Evolutionary conservation across 192 early-diverging fungal genomes (phyloP).

Genomic region (Rhizophagus prolifer): DNA sequence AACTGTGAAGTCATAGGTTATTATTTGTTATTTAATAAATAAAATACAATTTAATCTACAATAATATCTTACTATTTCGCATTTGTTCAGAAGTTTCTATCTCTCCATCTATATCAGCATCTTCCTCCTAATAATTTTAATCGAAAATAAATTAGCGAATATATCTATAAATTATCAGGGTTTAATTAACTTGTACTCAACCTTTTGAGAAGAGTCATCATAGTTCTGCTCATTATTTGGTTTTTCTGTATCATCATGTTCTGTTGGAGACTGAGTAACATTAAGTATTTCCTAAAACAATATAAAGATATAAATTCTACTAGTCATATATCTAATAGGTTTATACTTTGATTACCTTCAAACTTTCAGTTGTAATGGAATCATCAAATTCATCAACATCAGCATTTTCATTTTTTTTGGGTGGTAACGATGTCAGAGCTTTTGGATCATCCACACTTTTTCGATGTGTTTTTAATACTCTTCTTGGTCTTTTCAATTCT

Average conservation of each 20-base stretch:
- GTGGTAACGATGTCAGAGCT: neutral
- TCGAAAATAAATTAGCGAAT: neutral
- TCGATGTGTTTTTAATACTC: slow-evolving; percentile 6
- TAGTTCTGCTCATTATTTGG: neutral
- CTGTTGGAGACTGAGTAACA: neutral
- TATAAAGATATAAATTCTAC: neutral
- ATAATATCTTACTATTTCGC: neutral
- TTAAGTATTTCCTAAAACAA: neutral
- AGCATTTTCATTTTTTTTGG: neutral
- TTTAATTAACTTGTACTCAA: neutral
- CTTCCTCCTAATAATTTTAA: neutral
- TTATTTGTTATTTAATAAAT: neutral
- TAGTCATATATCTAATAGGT: neutral
- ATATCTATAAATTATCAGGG: neutral
- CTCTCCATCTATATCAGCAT: neutral
- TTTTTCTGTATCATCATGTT: neutral
- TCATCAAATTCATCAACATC: neutral
- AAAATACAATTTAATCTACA: neutral
- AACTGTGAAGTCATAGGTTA: neutral
- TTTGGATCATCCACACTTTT: slow-evolving; percentile 5
- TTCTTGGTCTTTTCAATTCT: slow-evolving; percentile 4
- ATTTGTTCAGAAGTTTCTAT: neutral
- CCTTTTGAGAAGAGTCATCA: neutral
- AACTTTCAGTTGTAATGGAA: slow-evolving; percentile 10
- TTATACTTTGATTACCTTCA: neutral